A percentile compares a stretch with the other conserved stretches of the same genome.
phyloP scores from a whole-genome alignment of 1,284 basidiomycete species.

The Apiotrichum veenhuisii region DNA sequence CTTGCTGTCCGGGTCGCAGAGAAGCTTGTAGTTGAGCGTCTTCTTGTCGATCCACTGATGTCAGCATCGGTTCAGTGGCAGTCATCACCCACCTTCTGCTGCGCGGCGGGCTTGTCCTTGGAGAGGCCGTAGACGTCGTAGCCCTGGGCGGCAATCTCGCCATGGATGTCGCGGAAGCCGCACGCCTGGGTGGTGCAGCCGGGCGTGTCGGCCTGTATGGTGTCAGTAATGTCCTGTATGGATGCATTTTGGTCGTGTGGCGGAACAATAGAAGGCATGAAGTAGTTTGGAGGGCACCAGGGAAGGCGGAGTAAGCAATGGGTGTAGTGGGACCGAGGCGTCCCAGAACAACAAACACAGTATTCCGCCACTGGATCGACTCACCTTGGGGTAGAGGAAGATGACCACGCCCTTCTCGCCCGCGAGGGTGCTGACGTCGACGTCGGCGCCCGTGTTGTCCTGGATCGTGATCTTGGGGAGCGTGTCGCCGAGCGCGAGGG shows the following conservation, averaged over 20 bases:
- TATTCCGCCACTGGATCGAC: not conserved
- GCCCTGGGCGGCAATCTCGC: constrained; percentile 64
- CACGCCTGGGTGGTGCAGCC: constrained; percentile 87
- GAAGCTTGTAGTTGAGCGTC: constrained; percentile 72
- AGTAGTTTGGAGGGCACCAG: too few species aligned
- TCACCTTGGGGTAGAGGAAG: constrained; percentile 60
- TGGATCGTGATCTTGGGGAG: constrained; percentile 72
- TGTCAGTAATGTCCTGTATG: not conserved
- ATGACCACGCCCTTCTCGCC: constrained; percentile 71
- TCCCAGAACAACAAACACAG: not conserved
- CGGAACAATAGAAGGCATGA: too few species aligned
- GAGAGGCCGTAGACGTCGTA: constrained; percentile 83
- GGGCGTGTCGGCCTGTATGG: constrained; percentile 55
- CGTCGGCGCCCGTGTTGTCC: constrained; percentile 54
- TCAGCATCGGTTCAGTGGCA: not conserved
- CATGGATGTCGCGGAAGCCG: constrained; percentile 75
- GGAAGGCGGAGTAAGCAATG: not conserved
- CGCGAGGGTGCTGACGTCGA: constrained; percentile 43
- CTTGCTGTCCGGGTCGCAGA: constrained; percentile 78
- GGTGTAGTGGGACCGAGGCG: not conserved
- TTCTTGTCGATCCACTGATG: constrained; percentile 57
- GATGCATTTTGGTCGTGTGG: too few species aligned
- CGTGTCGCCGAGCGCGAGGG: constrained; percentile 67
- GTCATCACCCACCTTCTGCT: constrained; percentile 61
- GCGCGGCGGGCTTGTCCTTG: constrained; percentile 71